Conservation (phyloP, 768 basidiomycete species). For the Kwoniella mangroviensis region DNA sequence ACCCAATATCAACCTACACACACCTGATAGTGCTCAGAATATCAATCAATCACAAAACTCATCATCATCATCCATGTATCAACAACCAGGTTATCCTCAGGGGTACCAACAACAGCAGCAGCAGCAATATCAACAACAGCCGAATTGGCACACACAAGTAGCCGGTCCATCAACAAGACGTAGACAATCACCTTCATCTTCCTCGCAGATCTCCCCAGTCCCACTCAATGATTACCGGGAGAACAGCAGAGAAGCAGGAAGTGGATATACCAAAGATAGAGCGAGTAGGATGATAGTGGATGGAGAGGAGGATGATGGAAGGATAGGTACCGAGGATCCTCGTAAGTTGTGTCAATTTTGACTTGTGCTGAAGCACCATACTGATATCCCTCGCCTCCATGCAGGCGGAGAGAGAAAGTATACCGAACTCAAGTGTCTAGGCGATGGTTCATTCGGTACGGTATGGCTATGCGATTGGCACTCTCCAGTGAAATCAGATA, state of each 20-base stretch:
- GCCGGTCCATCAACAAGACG: conserved; percentile 22
- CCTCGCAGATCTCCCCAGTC: conserved; percentile 3
- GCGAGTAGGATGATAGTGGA: conserved; percentile 5
- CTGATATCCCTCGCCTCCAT: neutral
- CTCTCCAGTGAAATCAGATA: conserved; percentile 88
- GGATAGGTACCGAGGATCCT: conserved; percentile 45
- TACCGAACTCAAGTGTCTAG: conserved; percentile 93
- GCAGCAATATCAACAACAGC: conserved; percentile 9
- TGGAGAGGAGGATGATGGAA: conserved; percentile 32
- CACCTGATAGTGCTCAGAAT: conserved; percentile 12
- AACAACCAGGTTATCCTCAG: neutral
- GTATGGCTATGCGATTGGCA: conserved; percentile 99
- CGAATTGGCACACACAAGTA: conserved; percentile 22
- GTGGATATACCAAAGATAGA: neutral
- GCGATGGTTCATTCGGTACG: conserved; percentile 97
- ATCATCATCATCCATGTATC: conserved; percentile 9
- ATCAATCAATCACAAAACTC: neutral
- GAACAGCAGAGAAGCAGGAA: neutral
- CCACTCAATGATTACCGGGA: neutral
- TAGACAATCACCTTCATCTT: conserved; percentile 11
- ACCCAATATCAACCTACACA: conserved; percentile 6
- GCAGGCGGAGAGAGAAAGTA: conserved; percentile 84
- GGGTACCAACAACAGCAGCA: conserved; percentile 1
- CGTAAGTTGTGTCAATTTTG: conserved; percentile 28
- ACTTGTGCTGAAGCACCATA: neutral